A percentile compares a stretch with the other conserved stretches of the same genome.
Evolutionary conservation across 1,284 basidiomycete genomes (phyloP).

Genomic region (Anthracocystis panici-leucophaei): DNA sequence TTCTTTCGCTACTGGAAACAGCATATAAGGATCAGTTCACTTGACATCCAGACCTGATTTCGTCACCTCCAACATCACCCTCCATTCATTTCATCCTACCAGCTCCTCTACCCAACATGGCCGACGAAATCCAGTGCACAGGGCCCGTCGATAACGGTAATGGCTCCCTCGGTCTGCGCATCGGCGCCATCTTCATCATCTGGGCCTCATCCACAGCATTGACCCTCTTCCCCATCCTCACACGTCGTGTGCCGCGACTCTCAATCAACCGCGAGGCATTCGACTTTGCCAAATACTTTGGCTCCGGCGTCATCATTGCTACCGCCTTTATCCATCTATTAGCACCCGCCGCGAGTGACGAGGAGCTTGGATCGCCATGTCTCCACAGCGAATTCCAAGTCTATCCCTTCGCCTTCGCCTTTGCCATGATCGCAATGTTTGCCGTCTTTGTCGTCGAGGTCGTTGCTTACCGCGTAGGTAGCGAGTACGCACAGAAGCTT

Average conservation of each 20-base stretch:
- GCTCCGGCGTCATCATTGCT: constrained; percentile 79
- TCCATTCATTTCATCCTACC: background rate
- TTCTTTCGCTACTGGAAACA: background rate
- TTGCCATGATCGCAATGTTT: constrained; percentile 66
- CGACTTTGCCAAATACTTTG: constrained; percentile 90
- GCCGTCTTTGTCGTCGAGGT: constrained; percentile 64
- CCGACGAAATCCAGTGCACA: constrained; percentile 32
- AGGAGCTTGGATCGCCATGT: constrained; percentile 59
- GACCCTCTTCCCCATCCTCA: constrained; percentile 84
- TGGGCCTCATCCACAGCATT: constrained; percentile 74
- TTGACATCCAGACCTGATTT: background rate
- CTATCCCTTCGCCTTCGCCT: constrained; percentile 62
- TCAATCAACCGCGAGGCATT: constrained; percentile 64
- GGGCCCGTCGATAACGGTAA: constrained; percentile 38
- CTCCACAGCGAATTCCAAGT: constrained; percentile 57
- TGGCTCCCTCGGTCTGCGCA: constrained; percentile 63
- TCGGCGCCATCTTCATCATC: constrained; percentile 90
- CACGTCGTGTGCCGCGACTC: constrained; percentile 73
- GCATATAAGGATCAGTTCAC: background rate
- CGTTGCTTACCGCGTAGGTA: constrained; percentile 64
- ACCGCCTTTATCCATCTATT: constrained; percentile 75
- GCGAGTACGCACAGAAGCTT: constrained; percentile 44
- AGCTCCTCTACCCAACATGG: constrained; percentile 20
- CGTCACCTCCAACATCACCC: background rate
- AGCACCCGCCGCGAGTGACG: constrained; percentile 53